These are phyloP conservation scores for Hypomontagnella submonticulosa DNA, from an alignment of 495 filamentous ascomycete species.

Conservation along the genomic window DNA sequence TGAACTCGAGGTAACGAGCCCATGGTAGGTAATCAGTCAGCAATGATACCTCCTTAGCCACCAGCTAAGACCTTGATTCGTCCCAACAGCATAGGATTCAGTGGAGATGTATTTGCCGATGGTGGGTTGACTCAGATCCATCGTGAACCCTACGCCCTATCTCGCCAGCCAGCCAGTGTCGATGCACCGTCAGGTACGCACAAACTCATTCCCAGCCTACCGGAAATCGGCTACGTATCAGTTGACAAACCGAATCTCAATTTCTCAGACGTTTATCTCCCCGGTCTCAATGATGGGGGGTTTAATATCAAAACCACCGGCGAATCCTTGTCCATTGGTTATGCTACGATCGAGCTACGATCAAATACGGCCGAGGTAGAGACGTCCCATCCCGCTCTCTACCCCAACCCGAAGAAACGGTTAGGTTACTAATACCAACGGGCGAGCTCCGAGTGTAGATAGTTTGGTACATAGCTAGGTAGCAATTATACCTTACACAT, in stretches of 20 bases:
- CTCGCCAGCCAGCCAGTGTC: slow-evolving; percentile 29
- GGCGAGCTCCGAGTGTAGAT: slow-evolving; percentile 2
- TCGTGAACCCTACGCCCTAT: slow-evolving; percentile 38
- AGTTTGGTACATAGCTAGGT: too few relatives aligned
- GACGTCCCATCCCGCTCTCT: slow-evolving; percentile 36
- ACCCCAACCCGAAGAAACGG: slow-evolving; percentile 40
- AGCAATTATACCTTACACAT: slow-evolving; percentile 20
- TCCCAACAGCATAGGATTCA: slow-evolving; percentile 28
- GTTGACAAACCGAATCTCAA: slow-evolving; percentile 10
- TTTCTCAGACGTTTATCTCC: slow-evolving; percentile 7
- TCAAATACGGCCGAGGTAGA: slow-evolving; percentile 43
- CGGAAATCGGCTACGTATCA: slow-evolving; percentile 26
- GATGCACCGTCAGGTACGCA: slow-evolving; percentile 13
- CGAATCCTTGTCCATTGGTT: slow-evolving; percentile 11
- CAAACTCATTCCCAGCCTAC: slow-evolving; percentile 33
- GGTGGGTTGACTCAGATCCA: slow-evolving; percentile 47
- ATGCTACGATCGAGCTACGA: slow-evolving; percentile 9
- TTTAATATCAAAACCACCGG: slow-evolving; percentile 18
- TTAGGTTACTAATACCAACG: slow-evolving; percentile 34
- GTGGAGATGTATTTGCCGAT: slow-evolving; percentile 45
- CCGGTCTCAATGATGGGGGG: slow-evolving; percentile 11
- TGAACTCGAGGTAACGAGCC: slow-evolving; percentile 22
- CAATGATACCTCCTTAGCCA: slow-evolving; percentile 7
- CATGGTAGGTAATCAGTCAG: slow-evolving; percentile 30
- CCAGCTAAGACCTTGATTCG: slow-evolving; percentile 29